Percentiles rank a stretch among this genome's conserved stretches.
Evolutionary conservation across 2,329 filamentous ascomycete genomes (phyloP).

Genomic region (Aureobasidium pullulans): DNA sequence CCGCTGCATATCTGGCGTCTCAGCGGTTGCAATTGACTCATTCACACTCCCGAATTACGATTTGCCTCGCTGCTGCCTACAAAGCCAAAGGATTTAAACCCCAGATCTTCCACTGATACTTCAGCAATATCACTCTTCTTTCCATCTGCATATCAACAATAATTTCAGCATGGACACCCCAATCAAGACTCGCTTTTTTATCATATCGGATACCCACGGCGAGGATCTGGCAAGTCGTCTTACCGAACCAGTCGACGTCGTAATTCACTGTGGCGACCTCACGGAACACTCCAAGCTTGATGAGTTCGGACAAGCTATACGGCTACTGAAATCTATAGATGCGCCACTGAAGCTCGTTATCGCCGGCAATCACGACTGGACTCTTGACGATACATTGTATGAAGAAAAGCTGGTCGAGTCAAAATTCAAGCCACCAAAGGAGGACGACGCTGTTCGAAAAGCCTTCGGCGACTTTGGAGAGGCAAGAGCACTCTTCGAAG

Average conservation of each 20-base stretch:
- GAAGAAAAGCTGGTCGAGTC: not conserved
- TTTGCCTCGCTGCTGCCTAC: too few species aligned
- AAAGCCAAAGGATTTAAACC: too few species aligned
- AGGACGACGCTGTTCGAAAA: not conserved
- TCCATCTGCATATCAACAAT: not conserved
- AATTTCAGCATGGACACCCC: not conserved
- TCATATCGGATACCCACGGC: not conserved
- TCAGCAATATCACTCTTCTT: too few species aligned
- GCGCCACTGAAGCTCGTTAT: constrained; percentile 31
- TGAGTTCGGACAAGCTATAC: constrained; percentile 24
- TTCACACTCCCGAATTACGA: too few species aligned
- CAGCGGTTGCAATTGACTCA: too few species aligned
- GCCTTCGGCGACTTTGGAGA: not conserved
- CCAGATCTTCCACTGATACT: too few species aligned
- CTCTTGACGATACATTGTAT: constrained; percentile 18
- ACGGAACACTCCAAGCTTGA: constrained; percentile 25
- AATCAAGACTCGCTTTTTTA: not conserved
- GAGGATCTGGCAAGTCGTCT: not conserved
- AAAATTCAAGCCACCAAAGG: not conserved
- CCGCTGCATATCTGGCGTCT: too few species aligned
- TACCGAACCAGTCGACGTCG: constrained; percentile 23
- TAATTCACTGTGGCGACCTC: constrained; percentile 35
- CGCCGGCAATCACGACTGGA: constrained; percentile 31
- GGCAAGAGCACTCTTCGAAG: constrained; percentile 22
- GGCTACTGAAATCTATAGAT: constrained; percentile 21